Evolutionary conservation across 805 yeast species (phyloP), one percentile per base, ranked within the genome.

Genomic region (Saccharomyces paradoxus): DNA sequence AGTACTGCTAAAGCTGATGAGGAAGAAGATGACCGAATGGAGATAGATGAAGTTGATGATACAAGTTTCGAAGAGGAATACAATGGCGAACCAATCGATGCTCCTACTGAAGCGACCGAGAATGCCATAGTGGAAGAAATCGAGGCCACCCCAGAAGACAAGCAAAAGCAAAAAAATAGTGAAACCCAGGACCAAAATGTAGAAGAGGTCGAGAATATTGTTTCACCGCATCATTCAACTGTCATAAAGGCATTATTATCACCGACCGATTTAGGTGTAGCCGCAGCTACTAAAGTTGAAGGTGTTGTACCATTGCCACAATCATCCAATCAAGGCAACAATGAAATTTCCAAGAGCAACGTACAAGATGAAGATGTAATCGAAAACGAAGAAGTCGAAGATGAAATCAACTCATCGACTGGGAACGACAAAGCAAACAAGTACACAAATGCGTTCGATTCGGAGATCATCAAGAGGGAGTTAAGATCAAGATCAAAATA

Each of bases 181-280:
- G 52, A 24, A n/a, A 49, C 24, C 7, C 44, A 12, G 30, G 49
- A 17, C 24, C 44, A 17, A 37, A 7, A 17, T 17, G 22, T 17
- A 12, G 27, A 28, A 4, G 59, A 50, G 17, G 32, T 17, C 17
- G 48, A 50, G 21, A 55, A 54, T 30, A 59, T 56, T 49, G 55
- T 27, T 26, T 27, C 49, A 46, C 30, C 49, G 8, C 49, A 46
- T 10, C 28, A n/a, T 46, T 10, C 50, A 32, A 58, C 61, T 12
- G 60, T 58, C 10, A 59, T 65, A 6, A 62, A 56, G 49, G 62
- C 65, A 10, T 48, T 66, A 14, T 41, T 66, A 13, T 66, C 70
- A 1, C 70, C 70, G 2, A 66, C 70, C 0, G 58, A 62, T 21
- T 53, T 66, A 26, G 70, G 70, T 17, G 60, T 65, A 8, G 67